Conservation (phyloP, 176 grass and related monocot species). For the Zoysia pacifica region DNA sequence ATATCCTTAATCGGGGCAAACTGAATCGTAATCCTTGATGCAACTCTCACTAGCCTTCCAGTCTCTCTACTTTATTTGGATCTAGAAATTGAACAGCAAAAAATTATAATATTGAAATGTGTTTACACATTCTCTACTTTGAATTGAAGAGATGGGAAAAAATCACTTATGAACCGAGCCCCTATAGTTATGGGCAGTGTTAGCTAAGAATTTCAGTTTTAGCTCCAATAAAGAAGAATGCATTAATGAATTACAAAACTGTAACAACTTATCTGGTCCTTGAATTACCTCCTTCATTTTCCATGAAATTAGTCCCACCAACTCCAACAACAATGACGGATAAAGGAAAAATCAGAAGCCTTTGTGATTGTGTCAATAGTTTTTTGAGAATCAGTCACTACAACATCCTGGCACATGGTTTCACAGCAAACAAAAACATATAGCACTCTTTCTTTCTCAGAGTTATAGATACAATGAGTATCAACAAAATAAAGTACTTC, state of each 20-base stretch:
- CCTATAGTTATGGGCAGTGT: background rate
- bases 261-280: background rate
- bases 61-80: background rate
- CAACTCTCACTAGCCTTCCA: slow-evolving; percentile 88
- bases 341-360: slow-evolving; percentile 87
- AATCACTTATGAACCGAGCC: background rate
- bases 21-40: slow-evolving; percentile 85
- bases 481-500: too few relatives aligned
- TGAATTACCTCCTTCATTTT: slow-evolving; percentile 76
- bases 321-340: slow-evolving; percentile 89
- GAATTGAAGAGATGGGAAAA: background rate
- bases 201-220: background rate
- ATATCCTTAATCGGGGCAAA: slow-evolving; percentile 29
- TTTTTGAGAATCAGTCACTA: too few relatives aligned
- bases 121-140: too few relatives aligned
- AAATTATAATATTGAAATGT: too few relatives aligned
- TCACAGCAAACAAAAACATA: too few relatives aligned
- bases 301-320: slow-evolving; percentile 88
- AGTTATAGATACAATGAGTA: too few relatives aligned
- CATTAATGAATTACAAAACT: background rate
- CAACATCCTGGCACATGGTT: too few relatives aligned
- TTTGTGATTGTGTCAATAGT: slow-evolving; percentile 35
- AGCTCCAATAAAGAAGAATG: slow-evolving; percentile 29
- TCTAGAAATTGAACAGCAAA: too few relatives aligned
- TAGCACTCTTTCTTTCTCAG: too few relatives aligned